Evolutionary conservation across 2,329 filamentous ascomycete species (phyloP).

Genomic region (Pseudogymnoascus sp.): DNA sequence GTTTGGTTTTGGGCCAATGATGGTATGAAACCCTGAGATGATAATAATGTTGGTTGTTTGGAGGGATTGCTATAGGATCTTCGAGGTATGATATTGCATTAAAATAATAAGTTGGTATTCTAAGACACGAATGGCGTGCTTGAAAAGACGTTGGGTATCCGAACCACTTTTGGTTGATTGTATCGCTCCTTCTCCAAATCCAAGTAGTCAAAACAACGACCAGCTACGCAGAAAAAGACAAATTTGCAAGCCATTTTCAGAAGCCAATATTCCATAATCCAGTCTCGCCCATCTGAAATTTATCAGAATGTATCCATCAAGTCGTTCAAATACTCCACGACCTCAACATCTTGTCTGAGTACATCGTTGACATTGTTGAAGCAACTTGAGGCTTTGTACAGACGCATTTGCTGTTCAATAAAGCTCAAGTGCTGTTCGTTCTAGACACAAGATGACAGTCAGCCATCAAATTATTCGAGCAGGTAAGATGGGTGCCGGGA

Average conservation of each 20-base stretch:
- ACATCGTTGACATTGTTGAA: slow-evolving; percentile 26
- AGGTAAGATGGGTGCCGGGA: not conserved
- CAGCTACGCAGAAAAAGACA: not conserved
- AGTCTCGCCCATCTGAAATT: not conserved
- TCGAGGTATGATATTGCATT: not conserved
- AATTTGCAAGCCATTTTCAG: not conserved
- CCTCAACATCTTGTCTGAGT: slow-evolving; percentile 25
- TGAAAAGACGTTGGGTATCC: slow-evolving; percentile 2
- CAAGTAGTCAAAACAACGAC: not conserved
- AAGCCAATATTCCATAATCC: not conserved
- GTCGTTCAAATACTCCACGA: slow-evolving; percentile 29
- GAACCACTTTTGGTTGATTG: slow-evolving; percentile 1
- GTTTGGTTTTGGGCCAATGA: not conserved
- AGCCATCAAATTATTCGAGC: not conserved
- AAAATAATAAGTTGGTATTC: not conserved
- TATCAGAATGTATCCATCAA: slow-evolving; percentile 23
- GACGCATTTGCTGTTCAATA: slow-evolving; percentile 26
- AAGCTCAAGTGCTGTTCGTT: slow-evolving; percentile 26
- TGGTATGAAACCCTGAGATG: not conserved
- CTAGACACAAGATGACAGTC: slow-evolving; percentile 11
- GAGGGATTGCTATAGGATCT: not conserved
- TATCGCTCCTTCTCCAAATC: slow-evolving; percentile 1
- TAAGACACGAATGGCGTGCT: not conserved
- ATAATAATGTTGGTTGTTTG: not conserved
- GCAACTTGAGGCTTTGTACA: slow-evolving; percentile 21